Conservation (phyloP, 148 eudicot species). For the Amaranthus palmeri region DNA sequence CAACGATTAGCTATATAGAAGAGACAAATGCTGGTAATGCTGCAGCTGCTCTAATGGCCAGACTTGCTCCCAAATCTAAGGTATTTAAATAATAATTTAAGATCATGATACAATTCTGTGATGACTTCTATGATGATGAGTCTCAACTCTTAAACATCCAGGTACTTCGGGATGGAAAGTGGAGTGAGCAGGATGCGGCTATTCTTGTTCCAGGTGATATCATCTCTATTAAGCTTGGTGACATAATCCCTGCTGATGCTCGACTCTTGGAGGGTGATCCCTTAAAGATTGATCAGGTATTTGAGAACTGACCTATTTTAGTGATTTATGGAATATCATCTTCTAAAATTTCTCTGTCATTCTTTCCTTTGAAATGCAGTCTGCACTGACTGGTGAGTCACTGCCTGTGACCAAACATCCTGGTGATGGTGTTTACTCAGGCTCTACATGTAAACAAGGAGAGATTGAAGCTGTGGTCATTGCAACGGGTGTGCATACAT, state of each 20-base stretch:
- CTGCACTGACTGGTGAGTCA: slow-evolving; percentile 57
- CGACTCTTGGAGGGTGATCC: slow-evolving; percentile 65
- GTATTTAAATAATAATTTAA: slow-evolving; percentile 7
- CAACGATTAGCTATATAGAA: slow-evolving; percentile 46
- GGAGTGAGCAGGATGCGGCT: slow-evolving; percentile 52
- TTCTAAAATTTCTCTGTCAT: neutral
- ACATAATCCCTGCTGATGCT: slow-evolving; percentile 57
- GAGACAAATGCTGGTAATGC: slow-evolving; percentile 49
- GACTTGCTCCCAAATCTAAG: slow-evolving; percentile 42
- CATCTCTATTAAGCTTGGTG: slow-evolving; percentile 51
- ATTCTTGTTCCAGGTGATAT: slow-evolving; percentile 59
- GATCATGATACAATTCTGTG: neutral
- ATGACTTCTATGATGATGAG: neutral
- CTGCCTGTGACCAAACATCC: slow-evolving; percentile 47
- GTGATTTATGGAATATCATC: neutral
- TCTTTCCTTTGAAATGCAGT: slow-evolving; percentile 29
- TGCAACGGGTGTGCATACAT: slow-evolving; percentile 52
- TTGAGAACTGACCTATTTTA: slow-evolving; percentile 1
- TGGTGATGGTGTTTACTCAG: slow-evolving; percentile 46
- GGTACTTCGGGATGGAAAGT: slow-evolving; percentile 56
- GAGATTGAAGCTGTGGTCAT: slow-evolving; percentile 54
- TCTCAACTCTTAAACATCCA: slow-evolving; percentile 8
- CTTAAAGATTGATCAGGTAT: slow-evolving; percentile 50
- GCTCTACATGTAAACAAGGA: slow-evolving; percentile 55
- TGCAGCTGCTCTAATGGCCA: slow-evolving; percentile 47